A percentile compares a stretch with the other conserved stretches of the same genome.
phyloP scores from a whole-genome alignment of 148 eudicot species.

The Rhododendron ferrugineum region DNA sequence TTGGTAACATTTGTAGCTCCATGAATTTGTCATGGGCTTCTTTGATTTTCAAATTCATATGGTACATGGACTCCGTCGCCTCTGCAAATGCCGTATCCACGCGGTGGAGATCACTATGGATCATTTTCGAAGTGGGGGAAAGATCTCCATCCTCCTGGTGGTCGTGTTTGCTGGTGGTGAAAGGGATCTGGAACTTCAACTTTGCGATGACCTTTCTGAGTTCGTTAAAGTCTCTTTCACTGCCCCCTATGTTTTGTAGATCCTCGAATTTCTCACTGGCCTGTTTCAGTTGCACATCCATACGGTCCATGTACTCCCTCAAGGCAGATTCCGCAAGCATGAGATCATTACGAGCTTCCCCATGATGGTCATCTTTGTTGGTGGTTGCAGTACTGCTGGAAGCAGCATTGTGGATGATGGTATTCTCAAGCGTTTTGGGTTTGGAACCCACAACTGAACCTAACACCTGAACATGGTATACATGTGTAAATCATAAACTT shows the following conservation, averaged over 20 bases:
- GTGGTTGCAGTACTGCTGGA: not conserved
- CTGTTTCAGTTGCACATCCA: too few species aligned
- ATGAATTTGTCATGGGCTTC: not conserved
- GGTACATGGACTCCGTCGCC: not conserved
- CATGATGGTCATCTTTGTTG: not conserved
- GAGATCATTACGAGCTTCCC: too few species aligned
- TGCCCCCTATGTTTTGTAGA: too few species aligned
- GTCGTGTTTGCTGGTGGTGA: not conserved
- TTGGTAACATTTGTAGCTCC: not conserved
- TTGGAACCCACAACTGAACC: not conserved
- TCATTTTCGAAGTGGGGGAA: not conserved
- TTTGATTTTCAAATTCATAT: not conserved
- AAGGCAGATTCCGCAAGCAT: too few species aligned
- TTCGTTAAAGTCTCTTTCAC: too few species aligned
- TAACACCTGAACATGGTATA: too few species aligned
- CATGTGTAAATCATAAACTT: too few species aligned
- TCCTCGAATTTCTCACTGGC: too few species aligned
- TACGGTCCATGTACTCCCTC: too few species aligned
- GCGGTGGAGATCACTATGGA: not conserved
- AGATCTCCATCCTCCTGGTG: not conserved
- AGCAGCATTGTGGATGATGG: not conserved
- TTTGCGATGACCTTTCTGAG: too few species aligned
- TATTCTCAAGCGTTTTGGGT: too few species aligned
- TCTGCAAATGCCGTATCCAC: not conserved
- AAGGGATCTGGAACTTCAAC: too few species aligned